phyloP scores from a whole-genome alignment of 441 rosid genomes.

The Euphorbia schlechtendalii region DNA sequence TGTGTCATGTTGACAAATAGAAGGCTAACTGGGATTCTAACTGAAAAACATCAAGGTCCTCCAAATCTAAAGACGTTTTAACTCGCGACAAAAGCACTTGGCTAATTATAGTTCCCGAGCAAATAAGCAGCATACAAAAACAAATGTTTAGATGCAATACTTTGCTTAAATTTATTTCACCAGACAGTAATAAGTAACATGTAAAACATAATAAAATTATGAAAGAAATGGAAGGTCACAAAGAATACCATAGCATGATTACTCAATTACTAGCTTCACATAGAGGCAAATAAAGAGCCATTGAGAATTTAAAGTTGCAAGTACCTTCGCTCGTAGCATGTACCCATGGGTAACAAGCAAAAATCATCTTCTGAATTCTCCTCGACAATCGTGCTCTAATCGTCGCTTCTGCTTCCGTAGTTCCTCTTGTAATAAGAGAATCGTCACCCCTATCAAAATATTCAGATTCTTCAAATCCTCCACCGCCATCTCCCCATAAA shows the following conservation, averaged over 20 bases:
- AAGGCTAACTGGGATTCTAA: not conserved
- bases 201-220: not conserved
- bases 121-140: not conserved
- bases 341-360: constrained; percentile 83
- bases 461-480: constrained; percentile 40
- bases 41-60: not conserved
- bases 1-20: not conserved
- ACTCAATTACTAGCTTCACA: no score
- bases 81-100: not conserved
- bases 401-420: constrained; percentile 44
- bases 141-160: not conserved
- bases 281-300: constrained; percentile 6
- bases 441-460: constrained; percentile 34
- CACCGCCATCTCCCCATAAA: constrained; percentile 84
- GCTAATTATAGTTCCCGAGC: not conserved
- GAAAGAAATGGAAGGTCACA: not conserved
- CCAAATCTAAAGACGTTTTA: not conserved
- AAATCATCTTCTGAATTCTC: constrained; percentile 66
- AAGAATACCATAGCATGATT: no score
- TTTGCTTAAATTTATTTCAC: not conserved
- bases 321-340: constrained; percentile 95
- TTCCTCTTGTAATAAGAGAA: constrained; percentile 42
- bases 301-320: constrained; percentile 16
- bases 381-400: constrained; percentile 43
- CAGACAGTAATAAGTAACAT: not conserved